Conservation (phyloP, 495 filamentous ascomycete genomes). For the Aspergillus homomorphus region DNA sequence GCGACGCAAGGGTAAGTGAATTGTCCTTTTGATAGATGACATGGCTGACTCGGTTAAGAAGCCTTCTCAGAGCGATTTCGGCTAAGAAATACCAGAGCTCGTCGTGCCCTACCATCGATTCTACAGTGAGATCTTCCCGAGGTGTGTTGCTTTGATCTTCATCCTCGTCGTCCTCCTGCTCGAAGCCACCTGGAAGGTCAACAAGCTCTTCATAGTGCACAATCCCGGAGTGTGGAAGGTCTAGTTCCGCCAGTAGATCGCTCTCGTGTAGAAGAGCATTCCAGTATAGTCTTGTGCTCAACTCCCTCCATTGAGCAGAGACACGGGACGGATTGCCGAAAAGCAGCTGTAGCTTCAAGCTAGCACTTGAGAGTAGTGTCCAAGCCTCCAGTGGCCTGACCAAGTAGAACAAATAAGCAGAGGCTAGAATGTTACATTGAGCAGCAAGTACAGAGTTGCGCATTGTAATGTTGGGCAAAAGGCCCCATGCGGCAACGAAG, state of each 20-base stretch:
- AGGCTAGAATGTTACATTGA: conserved; percentile 74
- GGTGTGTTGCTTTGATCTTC: conserved; percentile 41
- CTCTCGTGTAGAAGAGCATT: conserved; percentile 79
- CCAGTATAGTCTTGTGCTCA: conserved; percentile 78
- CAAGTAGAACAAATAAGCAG: conserved; percentile 79
- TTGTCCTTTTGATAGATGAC: conserved; percentile 76
- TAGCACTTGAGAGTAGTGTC: conserved; percentile 73
- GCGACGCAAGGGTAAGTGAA: conserved; percentile 61
- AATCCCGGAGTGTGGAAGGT: conserved; percentile 78
- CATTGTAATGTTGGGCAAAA: conserved; percentile 75
- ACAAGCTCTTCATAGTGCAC: conserved; percentile 78
- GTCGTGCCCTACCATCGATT: conserved; percentile 55
- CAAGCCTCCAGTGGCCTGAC: conserved; percentile 79
- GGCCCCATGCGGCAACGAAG: conserved; percentile 74
- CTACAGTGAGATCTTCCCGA: conserved; percentile 9
- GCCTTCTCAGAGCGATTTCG: conserved; percentile 72
- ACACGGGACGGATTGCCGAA: conserved; percentile 68
- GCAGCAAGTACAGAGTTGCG: conserved; percentile 70
- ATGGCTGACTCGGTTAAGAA: conserved; percentile 76
- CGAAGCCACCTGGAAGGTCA: conserved; percentile 72
- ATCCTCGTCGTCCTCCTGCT: conserved; percentile 50
- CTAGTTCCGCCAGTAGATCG: conserved; percentile 75
- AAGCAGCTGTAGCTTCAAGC: conserved; percentile 75
- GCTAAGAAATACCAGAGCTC: conserved; percentile 83
- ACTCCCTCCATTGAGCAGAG: conserved; percentile 63